Base-by-base conservation (phyloP, 2,329 filamentous ascomycete species). In the Xylaria sp. region DNA sequence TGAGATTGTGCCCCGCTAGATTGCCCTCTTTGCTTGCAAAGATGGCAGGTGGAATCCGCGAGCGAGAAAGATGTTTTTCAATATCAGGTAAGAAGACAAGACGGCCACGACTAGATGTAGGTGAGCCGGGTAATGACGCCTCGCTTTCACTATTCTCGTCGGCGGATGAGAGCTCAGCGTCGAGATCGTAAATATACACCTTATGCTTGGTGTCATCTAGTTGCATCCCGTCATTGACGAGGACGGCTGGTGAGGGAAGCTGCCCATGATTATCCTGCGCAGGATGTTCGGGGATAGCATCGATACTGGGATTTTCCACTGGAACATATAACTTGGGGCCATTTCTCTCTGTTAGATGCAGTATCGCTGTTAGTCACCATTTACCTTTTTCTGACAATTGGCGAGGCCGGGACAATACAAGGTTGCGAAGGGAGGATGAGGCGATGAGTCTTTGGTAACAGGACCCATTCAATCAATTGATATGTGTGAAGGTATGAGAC, bases 101-200 rank as follows among this genome's bases (percentile, higher is more conserved):
- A 68, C 81, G 84, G 68, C 85, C 84, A 21, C 84, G 82, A 53
- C 81, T 78, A 59, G 70, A 67, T 9, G 87, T 83, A 43, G 86
- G 81, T 50, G 82, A 79, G 63, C 90, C 87, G 28, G 76, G 75
- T 7, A 79, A 78, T 1, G 59, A 60, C 3, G 56, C 58, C 11
- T 59, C 65, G 57, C 21, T 43, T 7, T 67, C 63, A 50, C 57
- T 59, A 40, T 46, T 45, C 49, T 63, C 60, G 11, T 61, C 65
- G 49, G 57, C 53, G 19, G 79, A 80, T 14, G 89, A 89, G 33
- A 98, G 85, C 78, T 98, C 94, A 70, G 90, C 90, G 74, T 96
- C 93, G 9, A 99, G 83, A 77, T 96, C 89, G 80, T 94, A 89
- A 70, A 99, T 93, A 82, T 95, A 97, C 63, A 97, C 87, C 73